phyloP scores from a whole-genome alignment of 2,329 filamentous ascomycete genomes.

The Pseudodiploospora longispora region DNA sequence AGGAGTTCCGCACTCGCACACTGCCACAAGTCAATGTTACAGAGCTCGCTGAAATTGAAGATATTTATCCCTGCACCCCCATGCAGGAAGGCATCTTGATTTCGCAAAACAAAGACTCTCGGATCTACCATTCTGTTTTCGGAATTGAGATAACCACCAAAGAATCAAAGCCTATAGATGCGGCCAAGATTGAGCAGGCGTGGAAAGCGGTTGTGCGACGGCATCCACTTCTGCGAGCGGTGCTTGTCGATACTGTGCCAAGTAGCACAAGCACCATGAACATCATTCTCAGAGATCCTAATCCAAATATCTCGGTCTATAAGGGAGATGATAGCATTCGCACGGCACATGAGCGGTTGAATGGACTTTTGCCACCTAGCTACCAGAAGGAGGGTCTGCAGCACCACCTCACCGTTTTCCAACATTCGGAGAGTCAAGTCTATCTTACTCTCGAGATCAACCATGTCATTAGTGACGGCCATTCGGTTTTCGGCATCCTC shows the following conservation, averaged over 20 bases:
- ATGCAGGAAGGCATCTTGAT: slow-evolving; percentile 9
- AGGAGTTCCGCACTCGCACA: slow-evolving; percentile 1
- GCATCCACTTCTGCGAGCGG: slow-evolving; percentile 7
- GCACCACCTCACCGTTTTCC: slow-evolving; percentile 11
- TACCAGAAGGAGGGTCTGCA: slow-evolving; percentile 1
- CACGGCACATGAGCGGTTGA: neutral
- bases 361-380: neutral
- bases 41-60: neutral
- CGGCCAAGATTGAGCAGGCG: neutral
- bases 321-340: neutral
- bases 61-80: slow-evolving; percentile 6
- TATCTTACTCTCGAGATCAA: slow-evolving; percentile 19
- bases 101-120: neutral
- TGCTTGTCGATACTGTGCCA: slow-evolving; percentile 7
- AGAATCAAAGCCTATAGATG: neutral
- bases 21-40: neutral
- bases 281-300: slow-evolving; percentile 6
- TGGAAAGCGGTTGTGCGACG: slow-evolving; percentile 6
- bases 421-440: slow-evolving; percentile 1
- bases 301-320: neutral
- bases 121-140: neutral
- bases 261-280: slow-evolving; percentile 6
- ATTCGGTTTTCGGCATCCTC: slow-evolving; percentile 16
- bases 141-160: neutral
- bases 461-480: slow-evolving; percentile 19